A percentile compares a stretch with the other conserved stretches of the same genome.
Evolutionary conservation across 176 grass and related monocot species (phyloP).

Genomic region (Tuctoria greenei): DNA sequence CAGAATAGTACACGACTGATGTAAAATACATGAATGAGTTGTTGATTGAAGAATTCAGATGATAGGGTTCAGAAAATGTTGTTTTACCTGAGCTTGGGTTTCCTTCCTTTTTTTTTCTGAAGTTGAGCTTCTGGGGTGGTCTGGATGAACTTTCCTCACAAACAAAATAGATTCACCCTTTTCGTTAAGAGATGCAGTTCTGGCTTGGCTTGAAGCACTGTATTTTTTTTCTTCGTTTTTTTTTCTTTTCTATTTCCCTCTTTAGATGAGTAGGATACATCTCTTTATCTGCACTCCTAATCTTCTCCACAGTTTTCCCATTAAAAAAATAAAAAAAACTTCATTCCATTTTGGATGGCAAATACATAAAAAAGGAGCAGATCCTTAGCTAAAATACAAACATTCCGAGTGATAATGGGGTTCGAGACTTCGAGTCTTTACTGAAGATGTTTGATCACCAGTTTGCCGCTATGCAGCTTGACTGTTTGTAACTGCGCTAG

Average conservation of each 20-base stretch:
- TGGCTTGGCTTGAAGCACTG: neutral
- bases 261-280: neutral
- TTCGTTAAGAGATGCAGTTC: neutral
- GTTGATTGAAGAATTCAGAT: conserved; percentile 4
- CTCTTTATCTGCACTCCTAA: neutral
- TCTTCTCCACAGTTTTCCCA: neutral
- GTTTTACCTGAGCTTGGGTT: neutral
- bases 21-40: neutral
- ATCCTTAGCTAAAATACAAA: conserved; percentile 11
- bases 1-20: neutral
- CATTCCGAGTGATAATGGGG: neutral
- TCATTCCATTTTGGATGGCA: neutral
- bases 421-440: conserved; percentile 11
- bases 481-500: neutral
- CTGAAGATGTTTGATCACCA: conserved; percentile 12
- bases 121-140: neutral
- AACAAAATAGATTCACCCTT: neutral
- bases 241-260: neutral
- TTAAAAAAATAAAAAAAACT: too few relatives aligned
- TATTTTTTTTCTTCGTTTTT: neutral
- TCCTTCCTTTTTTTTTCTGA: neutral
- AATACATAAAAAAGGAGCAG: neutral
- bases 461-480: neutral
- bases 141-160: neutral
- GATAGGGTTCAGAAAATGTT: neutral